Conservation (phyloP, 2,329 filamentous ascomycete species). For the Cladophialophora yegresii region DNA sequence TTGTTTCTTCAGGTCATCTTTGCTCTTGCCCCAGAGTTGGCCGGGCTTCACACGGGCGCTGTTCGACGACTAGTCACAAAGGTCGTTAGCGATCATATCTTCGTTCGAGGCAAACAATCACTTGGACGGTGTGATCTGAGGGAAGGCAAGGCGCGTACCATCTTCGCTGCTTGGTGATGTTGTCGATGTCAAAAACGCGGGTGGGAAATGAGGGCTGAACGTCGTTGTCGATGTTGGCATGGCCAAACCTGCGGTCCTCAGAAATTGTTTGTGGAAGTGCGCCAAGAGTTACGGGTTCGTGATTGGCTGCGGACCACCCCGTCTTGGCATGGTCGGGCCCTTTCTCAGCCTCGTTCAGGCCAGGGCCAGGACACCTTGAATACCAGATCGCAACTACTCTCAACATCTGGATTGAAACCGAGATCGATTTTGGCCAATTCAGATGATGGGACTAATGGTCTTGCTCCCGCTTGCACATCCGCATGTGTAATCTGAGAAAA, state of each 20-base stretch:
- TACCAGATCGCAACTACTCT: background rate
- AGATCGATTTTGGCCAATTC: background rate
- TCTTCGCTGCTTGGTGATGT: conserved; percentile 29
- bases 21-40: conserved; percentile 98
- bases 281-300: conserved; percentile 13
- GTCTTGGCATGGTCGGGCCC: background rate
- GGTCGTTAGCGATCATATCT: conserved; percentile 2
- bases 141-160: conserved; percentile 26
- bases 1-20: conserved; percentile 96
- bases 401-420: background rate
- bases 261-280: conserved; percentile 6
- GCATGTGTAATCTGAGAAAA: background rate
- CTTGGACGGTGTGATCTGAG: background rate
- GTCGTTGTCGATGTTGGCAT: conserved; percentile 16
- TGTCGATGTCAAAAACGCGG: conserved; percentile 26
- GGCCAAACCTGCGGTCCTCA: background rate
- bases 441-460: background rate
- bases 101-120: conserved; percentile 3
- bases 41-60: conserved; percentile 82
- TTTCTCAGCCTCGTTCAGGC: background rate
- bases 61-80: conserved; percentile 53
- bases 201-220: conserved; percentile 18
- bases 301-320: background rate
- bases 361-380: background rate
- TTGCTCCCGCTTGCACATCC: background rate